Evolutionary conservation across 305 asterid genomes (phyloP), one percentile per base, ranked within the genome.

Genomic region (Fraxinus ornus): DNA sequence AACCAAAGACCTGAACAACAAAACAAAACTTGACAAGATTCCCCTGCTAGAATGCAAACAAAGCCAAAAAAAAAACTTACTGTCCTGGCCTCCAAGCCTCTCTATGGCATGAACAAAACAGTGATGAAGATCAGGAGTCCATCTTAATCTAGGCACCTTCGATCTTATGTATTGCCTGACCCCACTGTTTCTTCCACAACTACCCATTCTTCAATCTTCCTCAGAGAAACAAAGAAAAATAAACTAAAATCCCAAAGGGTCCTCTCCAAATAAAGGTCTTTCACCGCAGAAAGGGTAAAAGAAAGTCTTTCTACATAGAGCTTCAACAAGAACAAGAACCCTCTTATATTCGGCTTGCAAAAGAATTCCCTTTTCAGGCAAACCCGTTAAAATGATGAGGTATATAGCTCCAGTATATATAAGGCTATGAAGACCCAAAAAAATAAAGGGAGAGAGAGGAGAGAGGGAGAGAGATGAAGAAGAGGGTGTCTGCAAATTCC

Each of bases 91-190:
- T 6, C 97, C 96, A 30, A 92, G 94, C 0, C 83, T 87, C 22
- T 93, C 76, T 70, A 92, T 88, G 80, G 97, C 95, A 22, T 89
- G 88, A 76, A 93, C 85, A 21, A 93, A 93, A 81, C 92, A 91
- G 82, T 80, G 91, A 84, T 93, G 97, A 78, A 93, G 97, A 76
- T 91, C 91, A 72, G 96, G 95, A 24, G 97, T 93, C 97, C 97
- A 93, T 83, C 94, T 82, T 60, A 93, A 66, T 22, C 96, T 91
- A 2, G 97, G 97, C 0, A 92, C 93, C 82, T 92, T 92, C 32
- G 97, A 93, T 83, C 97, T 87, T 33, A 92, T 66, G 78, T 93
- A 93, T 79, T 91, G 97, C 62, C 97, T 85, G 19, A 92, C 97
- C 13, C 93, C 92, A 78, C 86, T 87, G 41, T 76, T 87, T 78